These are phyloP conservation scores for Fusarium sp. DNA, from an alignment of 2,329 filamentous ascomycete genomes.

Conservation along the genomic window DNA sequence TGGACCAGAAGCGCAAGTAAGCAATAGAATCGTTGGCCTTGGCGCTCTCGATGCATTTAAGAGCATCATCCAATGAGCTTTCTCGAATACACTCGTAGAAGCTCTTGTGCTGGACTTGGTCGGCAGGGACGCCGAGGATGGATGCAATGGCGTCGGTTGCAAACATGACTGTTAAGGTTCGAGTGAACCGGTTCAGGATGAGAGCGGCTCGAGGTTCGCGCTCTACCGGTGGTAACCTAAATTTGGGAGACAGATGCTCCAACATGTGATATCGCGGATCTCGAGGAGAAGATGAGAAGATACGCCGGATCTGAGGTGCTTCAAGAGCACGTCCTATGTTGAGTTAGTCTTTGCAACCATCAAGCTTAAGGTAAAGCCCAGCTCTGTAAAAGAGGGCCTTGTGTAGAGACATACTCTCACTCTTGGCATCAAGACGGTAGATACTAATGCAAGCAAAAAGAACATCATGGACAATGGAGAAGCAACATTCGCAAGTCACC, in stretches of 20 bases:
- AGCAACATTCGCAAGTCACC: constrained; percentile 89
- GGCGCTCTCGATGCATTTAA: constrained; percentile 84
- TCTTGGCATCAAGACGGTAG: constrained; percentile 77
- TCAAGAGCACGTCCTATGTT: constrained; percentile 79
- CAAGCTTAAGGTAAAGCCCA: neutral
- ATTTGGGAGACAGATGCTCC: constrained; percentile 86
- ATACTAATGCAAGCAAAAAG: constrained; percentile 88
- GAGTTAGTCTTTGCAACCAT: constrained; percentile 24
- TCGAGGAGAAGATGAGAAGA: constrained; percentile 85
- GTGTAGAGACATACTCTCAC: constrained; percentile 74
- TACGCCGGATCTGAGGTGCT: constrained; percentile 81
- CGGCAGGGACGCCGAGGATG: constrained; percentile 81
- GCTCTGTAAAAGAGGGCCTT: neutral
- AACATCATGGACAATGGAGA: constrained; percentile 90
- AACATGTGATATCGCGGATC: constrained; percentile 94
- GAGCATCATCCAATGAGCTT: constrained; percentile 81
- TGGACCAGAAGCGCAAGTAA: constrained; percentile 88
- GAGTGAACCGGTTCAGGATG: constrained; percentile 88
- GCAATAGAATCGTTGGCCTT: constrained; percentile 94
- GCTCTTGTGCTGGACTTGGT: constrained; percentile 80
- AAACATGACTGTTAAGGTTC: constrained; percentile 88
- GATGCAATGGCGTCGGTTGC: constrained; percentile 82
- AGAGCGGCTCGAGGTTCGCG: constrained; percentile 87
- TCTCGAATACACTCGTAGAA: constrained; percentile 91
- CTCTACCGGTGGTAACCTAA: constrained; percentile 73